Evolutionary conservation across 768 basidiomycete genomes (phyloP).

Genomic region (Serendipita sp.): DNA sequence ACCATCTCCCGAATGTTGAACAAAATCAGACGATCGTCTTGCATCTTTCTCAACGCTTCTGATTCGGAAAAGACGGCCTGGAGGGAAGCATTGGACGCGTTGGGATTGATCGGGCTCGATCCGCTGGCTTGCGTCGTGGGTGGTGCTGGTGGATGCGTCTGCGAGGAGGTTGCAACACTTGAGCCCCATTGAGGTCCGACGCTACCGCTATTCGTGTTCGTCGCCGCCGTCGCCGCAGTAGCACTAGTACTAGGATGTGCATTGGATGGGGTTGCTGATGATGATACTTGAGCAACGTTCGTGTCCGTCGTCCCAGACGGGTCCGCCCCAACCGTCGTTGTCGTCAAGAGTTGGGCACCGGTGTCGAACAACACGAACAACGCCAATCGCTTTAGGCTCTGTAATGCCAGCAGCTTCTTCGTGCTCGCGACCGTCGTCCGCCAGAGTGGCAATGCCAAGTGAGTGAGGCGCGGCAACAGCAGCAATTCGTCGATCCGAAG

Average conservation of each 20-base stretch:
- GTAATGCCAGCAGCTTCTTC: not conserved
- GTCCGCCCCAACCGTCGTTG: not conserved
- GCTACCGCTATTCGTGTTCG: not conserved
- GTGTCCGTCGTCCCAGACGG: not conserved
- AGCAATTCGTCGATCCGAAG: not conserved
- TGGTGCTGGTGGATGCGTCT: not conserved
- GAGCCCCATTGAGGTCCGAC: not conserved
- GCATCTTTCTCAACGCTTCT: not conserved
- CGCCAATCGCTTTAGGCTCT: not conserved
- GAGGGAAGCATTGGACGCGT: not conserved
- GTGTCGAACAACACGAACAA: constrained; percentile 1
- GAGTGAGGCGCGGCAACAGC: not conserved
- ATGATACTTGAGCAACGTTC: not conserved
- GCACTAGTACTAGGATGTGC: not conserved
- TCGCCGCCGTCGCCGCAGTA: not conserved
- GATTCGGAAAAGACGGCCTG: not conserved
- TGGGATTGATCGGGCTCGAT: not conserved
- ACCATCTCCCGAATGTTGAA: constrained; percentile 6
- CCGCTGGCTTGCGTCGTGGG: not conserved
- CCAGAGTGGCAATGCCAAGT: constrained; percentile 1
- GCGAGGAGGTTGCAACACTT: not conserved
- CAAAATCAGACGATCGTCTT: not conserved
- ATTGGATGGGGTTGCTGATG: not conserved
- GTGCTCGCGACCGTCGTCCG: not conserved
- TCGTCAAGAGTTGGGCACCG: not conserved